phyloP scores from a whole-genome alignment of 495 filamentous ascomycete species.

The Hyphodiscus hymeniophilus region DNA sequence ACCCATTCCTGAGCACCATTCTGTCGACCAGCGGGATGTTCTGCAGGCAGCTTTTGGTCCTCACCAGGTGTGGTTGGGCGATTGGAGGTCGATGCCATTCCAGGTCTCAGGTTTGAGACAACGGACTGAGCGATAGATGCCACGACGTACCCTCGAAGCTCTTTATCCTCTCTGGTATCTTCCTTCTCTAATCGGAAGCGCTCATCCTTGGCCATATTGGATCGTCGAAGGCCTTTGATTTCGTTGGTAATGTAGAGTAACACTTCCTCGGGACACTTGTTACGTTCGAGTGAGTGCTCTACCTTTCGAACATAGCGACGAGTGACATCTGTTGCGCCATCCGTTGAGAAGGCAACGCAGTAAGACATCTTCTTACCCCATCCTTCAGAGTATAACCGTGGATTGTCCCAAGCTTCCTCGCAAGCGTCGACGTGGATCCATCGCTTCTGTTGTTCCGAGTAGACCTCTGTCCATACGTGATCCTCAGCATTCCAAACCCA shows the following conservation, averaged over 20 bases:
- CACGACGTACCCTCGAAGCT: constrained; percentile 69
- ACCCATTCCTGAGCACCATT: constrained; percentile 60
- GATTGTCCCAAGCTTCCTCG: constrained; percentile 94
- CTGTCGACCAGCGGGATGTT: constrained; percentile 44
- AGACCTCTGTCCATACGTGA: constrained; percentile 96
- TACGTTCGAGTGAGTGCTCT: constrained; percentile 64
- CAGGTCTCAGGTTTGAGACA: constrained; percentile 20
- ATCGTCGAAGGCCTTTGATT: constrained; percentile 72
- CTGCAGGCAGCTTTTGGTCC: constrained; percentile 39
- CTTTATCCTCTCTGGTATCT: constrained; percentile 76
- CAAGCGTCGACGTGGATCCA: constrained; percentile 98
- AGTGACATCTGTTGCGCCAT: constrained; percentile 93
- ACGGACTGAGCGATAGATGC: constrained; percentile 57
- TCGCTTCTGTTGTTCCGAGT: constrained; percentile 83
- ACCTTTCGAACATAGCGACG: constrained; percentile 85
- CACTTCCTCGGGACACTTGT: constrained; percentile 75
- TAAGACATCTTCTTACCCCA: constrained; percentile 95
- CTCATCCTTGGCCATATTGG: constrained; percentile 70
- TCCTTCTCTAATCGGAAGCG: constrained; percentile 79
- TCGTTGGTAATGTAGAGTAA: constrained; percentile 83
- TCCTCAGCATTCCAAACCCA: constrained; percentile 99
- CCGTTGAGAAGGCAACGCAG: constrained; percentile 92
- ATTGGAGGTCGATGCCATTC: constrained; percentile 2
- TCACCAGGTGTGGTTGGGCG: constrained; percentile 7
- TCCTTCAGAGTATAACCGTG: constrained; percentile 84